Percentiles rank a stretch among this genome's conserved stretches.
phyloP scores from a whole-genome alignment of 2,329 filamentous ascomycete genomes.

The Colletotrichum sidae region DNA sequence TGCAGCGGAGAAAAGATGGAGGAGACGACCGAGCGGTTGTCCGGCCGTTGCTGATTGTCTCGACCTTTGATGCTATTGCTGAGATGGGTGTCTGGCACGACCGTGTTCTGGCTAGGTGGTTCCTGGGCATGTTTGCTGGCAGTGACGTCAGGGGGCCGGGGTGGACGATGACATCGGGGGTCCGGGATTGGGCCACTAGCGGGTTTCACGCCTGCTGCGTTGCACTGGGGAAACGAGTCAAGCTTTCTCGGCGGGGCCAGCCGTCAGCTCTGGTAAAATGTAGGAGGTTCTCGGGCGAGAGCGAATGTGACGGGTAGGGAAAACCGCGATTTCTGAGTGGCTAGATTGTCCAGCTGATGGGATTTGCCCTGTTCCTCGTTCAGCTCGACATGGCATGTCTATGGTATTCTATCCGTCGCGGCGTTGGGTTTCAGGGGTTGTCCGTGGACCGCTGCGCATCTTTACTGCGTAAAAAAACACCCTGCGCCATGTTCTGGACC shows the following conservation, averaged over 20 bases:
- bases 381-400: no score
- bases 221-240: conserved; percentile 25
- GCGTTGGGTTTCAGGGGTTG: conserved; percentile 24
- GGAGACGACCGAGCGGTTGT: background rate
- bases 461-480: conserved; percentile 3
- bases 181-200: conserved; percentile 18
- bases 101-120: conserved; percentile 21
- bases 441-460: conserved; percentile 2
- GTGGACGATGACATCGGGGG: conserved; percentile 3
- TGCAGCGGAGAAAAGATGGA: background rate
- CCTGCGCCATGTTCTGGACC: conserved; percentile 19
- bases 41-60: conserved; percentile 22
- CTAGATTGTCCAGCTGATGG: conserved; percentile 4
- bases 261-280: conserved; percentile 14
- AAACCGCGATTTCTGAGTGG: background rate
- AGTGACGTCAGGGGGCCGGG: conserved; percentile 33
- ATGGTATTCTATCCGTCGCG: background rate
- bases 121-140: conserved; percentile 13
- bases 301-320: background rate
- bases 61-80: conserved; percentile 11
- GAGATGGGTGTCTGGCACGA: background rate
- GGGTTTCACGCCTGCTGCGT: conserved; percentile 26
- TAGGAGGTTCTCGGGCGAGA: background rate
- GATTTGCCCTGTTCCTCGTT: conserved; percentile 8
- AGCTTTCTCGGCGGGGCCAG: conserved; percentile 26